Evolutionary conservation across 2,329 filamentous ascomycete genomes (phyloP).

Genomic region (Cladophialophora bantiana): DNA sequence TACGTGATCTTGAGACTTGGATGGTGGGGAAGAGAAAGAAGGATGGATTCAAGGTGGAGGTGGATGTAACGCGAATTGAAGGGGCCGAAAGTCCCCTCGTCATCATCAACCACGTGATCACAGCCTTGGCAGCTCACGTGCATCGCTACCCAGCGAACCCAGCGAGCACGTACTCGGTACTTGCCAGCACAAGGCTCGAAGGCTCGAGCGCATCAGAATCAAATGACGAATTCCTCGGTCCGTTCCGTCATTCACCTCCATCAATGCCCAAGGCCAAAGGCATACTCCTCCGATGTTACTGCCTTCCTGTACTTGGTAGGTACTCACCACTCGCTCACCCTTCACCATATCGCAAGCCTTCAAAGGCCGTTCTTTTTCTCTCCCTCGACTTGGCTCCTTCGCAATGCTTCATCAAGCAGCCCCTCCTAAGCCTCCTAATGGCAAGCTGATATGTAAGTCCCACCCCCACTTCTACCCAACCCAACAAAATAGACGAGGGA

Average conservation of each 20-base stretch:
- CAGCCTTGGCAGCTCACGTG: conserved; percentile 3
- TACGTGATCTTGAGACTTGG: not conserved
- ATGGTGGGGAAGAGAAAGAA: conserved; percentile 18
- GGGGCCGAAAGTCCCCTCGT: too few relatives aligned
- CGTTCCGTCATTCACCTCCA: not conserved
- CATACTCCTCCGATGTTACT: not conserved
- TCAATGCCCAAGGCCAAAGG: not conserved
- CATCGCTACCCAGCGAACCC: too few relatives aligned
- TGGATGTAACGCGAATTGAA: too few relatives aligned
- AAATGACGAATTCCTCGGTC: conserved; percentile 7
- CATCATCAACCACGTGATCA: not conserved
- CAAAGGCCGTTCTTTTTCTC: not conserved
- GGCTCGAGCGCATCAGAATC: conserved; percentile 6
- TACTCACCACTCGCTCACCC: not conserved
- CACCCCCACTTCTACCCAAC: not conserved
- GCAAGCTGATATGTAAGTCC: conserved; percentile 47
- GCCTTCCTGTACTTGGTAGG: too few relatives aligned
- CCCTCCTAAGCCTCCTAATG: conserved; percentile 15
- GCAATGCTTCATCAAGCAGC: conserved; percentile 35
- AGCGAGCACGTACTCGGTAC: too few relatives aligned
- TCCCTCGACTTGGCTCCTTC: not conserved
- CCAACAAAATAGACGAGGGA: not conserved
- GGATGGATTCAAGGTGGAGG: not conserved
- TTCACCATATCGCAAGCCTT: not conserved
- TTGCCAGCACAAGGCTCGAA: not conserved